A percentile compares a stretch with the other conserved stretches of the same genome.
phyloP scores from a whole-genome alignment of 257 asterid genomes.

The Asclepias syriaca region DNA sequence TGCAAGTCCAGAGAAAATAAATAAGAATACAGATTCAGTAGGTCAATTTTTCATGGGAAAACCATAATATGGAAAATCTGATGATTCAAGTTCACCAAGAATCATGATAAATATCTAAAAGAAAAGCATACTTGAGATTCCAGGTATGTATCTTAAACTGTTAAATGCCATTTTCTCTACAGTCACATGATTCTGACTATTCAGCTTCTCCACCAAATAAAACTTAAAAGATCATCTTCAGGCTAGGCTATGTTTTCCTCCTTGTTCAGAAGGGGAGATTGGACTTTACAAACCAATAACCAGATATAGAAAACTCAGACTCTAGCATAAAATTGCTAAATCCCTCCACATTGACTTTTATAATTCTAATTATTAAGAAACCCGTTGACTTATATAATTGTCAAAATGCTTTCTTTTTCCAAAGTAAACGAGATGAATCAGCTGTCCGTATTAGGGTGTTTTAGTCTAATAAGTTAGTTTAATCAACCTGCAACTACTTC shows the following conservation, averaged over 20 bases:
- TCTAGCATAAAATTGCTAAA: background rate
- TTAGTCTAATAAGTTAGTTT: background rate
- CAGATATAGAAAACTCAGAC: background rate
- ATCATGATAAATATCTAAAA: too few species aligned
- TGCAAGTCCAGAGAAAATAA: background rate
- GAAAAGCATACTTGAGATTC: background rate
- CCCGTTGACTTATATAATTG: background rate
- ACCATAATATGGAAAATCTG: background rate
- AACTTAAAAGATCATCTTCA: background rate
- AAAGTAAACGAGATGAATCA: background rate
- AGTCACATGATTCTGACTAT: background rate
- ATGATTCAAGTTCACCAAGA: background rate
- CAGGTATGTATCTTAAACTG: background rate
- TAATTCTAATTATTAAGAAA: background rate
- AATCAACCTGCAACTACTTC: conserved; percentile 16
- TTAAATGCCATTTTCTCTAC: background rate
- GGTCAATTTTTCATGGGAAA: background rate
- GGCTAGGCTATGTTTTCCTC: too few species aligned
- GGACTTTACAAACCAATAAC: too few species aligned
- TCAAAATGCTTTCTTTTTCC: background rate
- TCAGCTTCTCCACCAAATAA: background rate
- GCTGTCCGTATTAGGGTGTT: background rate
- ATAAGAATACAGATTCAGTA: background rate
- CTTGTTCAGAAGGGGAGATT: too few species aligned
- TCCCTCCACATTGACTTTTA: background rate